Evolutionary conservation across 306 rosid species (phyloP).

Genomic region (Dryas alaskensis): DNA sequence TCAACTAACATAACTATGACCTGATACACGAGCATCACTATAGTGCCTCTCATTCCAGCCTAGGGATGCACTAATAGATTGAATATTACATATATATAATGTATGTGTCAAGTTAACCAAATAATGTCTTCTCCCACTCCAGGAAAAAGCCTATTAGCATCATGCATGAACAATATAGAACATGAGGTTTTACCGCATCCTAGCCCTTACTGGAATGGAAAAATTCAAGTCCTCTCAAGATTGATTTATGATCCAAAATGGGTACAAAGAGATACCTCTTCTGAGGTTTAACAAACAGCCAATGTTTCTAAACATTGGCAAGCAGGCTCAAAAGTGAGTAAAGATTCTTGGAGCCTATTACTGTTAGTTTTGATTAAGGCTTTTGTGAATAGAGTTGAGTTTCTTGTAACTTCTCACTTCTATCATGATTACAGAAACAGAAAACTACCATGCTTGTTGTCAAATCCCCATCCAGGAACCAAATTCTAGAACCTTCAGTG

Average conservation of each 20-base stretch:
- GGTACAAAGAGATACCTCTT: background rate
- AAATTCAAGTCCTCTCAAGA: background rate
- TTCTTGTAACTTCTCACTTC: background rate
- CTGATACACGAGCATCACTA: constrained; percentile 4
- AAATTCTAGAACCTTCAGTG: background rate
- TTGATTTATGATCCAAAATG: background rate
- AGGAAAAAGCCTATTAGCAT: background rate
- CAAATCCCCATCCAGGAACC: background rate
- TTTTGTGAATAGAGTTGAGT: background rate
- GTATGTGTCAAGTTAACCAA: background rate
- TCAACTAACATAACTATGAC: background rate
- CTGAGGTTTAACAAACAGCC: background rate
- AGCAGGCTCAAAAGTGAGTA: background rate
- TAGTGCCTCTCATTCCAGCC: constrained; percentile 10
- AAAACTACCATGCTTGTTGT: background rate
- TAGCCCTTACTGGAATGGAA: background rate
- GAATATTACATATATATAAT: background rate
- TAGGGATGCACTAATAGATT: background rate
- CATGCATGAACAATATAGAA: background rate
- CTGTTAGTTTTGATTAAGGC: background rate
- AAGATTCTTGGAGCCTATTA: background rate
- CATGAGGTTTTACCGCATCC: background rate
- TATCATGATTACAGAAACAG: background rate
- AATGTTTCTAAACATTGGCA: background rate
- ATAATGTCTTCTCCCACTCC: background rate